phyloP scores from a whole-genome alignment of 805 yeast species.

The Candida endomychidarum region DNA sequence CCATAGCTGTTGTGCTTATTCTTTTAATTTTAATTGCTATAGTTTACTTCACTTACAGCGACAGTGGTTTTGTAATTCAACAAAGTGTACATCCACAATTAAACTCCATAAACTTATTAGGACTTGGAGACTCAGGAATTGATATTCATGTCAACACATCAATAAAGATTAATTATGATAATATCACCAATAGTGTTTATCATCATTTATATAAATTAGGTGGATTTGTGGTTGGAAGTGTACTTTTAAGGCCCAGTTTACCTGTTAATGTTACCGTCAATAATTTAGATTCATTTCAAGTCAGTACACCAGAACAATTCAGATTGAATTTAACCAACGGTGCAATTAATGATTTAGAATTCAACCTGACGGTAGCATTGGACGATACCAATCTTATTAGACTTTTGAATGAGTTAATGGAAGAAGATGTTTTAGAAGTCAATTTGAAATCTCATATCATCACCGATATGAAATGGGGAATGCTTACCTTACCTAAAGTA shows the following conservation, averaged over 20 bases:
- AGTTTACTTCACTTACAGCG: slow-evolving; percentile 15
- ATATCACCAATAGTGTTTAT: slow-evolving; percentile 22
- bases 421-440: slow-evolving; percentile 19
- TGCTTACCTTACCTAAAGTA: slow-evolving; percentile 16
- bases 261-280: slow-evolving; percentile 19
- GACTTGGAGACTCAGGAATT: slow-evolving; percentile 27
- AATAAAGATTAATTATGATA: slow-evolving; percentile 27
- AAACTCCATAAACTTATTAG: slow-evolving; percentile 24
- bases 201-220: slow-evolving; percentile 21
- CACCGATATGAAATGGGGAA: slow-evolving; percentile 19
- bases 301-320: slow-evolving; percentile 12
- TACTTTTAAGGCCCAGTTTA: slow-evolving; percentile 20
- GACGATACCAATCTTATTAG: slow-evolving; percentile 13
- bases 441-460: slow-evolving; percentile 23
- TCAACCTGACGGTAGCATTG: slow-evolving; percentile 12
- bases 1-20: slow-evolving; percentile 13
- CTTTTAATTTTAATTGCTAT: slow-evolving; percentile 14
- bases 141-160: slow-evolving; percentile 28
- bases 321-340: slow-evolving; percentile 10
- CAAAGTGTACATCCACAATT: slow-evolving; percentile 24
- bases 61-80: slow-evolving; percentile 12
- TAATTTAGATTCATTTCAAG: slow-evolving; percentile 18
- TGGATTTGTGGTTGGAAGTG: slow-evolving; percentile 24
- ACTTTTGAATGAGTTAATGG: slow-evolving; percentile 16
- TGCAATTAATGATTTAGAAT: slow-evolving; percentile 10